These are phyloP conservation scores for Blastomyces parvus DNA, from an alignment of 2,329 filamentous ascomycete genomes.

Conservation along the genomic window DNA sequence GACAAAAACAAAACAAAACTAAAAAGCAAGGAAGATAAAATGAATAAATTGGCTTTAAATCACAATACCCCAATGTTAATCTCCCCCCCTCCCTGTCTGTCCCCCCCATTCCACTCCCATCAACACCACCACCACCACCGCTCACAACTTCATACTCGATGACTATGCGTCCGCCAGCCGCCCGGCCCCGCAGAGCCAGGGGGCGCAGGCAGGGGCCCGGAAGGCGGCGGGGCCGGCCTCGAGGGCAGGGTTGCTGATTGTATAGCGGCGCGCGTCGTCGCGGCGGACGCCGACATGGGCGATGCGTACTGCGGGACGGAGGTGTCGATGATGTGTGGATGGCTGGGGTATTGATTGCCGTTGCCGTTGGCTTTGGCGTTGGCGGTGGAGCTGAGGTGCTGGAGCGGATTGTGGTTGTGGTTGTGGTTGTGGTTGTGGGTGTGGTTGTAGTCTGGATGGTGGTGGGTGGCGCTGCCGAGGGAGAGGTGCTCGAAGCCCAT, in stretches of 20 bases:
- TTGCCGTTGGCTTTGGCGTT: constrained; percentile 3
- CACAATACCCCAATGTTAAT: not conserved
- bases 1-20: no score
- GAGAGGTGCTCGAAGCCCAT: constrained; percentile 38
- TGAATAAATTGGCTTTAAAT: no score
- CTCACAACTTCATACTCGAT: not conserved
- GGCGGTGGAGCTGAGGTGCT: not conserved
- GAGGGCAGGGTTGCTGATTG: constrained; percentile 55
- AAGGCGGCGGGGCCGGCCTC: constrained; percentile 50
- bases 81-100: not conserved
- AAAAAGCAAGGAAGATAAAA: no score
- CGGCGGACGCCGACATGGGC: constrained; percentile 12
- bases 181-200: constrained; percentile 26
- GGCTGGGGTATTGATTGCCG: constrained; percentile 6
- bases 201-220: constrained; percentile 51
- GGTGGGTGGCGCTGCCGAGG: constrained; percentile 16
- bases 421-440: not conserved
- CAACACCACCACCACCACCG: no score
- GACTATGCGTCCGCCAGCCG: constrained; percentile 1
- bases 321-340: constrained; percentile 10
- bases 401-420: not conserved
- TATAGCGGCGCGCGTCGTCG: constrained; percentile 25
- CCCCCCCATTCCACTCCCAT: not conserved
- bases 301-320: constrained; percentile 9
- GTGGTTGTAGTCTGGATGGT: constrained; percentile 9